These are phyloP conservation scores for Trametes elegans DNA, from an alignment of 768 basidiomycete species.

Conservation along the genomic window DNA sequence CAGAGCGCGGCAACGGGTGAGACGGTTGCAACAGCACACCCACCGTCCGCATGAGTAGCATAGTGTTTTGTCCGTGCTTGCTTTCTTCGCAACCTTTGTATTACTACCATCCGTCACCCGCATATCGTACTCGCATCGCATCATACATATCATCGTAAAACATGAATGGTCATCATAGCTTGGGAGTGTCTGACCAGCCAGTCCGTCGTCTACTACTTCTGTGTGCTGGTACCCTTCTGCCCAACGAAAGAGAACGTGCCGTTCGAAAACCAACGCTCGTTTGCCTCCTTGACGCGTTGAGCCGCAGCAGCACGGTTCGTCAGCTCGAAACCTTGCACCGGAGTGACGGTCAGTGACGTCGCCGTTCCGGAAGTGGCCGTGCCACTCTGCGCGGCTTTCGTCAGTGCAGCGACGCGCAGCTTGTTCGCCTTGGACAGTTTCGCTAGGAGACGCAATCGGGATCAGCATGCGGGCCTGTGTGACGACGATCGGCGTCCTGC, in stretches of 20 bases:
- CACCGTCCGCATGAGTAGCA: conserved; percentile 11
- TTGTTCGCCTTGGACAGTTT: conserved; percentile 96
- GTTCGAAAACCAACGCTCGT: conserved; percentile 93
- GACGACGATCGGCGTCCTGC: background rate
- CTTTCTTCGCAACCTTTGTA: background rate
- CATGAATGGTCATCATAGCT: no score
- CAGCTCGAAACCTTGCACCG: conserved; percentile 95
- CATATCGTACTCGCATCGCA: conserved; percentile 16
- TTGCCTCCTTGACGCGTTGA: conserved; percentile 91
- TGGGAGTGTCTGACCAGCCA: no score
- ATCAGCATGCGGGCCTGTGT: background rate
- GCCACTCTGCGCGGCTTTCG: conserved; percentile 65
- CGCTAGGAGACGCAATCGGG: conserved; percentile 47
- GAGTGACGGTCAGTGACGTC: conserved; percentile 91
- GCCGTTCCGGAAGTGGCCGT: conserved; percentile 73
- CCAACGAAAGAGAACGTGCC: conserved; percentile 82
- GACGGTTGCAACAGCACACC: conserved; percentile 46
- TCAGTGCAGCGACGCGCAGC: conserved; percentile 80
- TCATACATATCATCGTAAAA: background rate
- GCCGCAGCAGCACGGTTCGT: conserved; percentile 87
- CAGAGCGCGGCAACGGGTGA: conserved; percentile 54
- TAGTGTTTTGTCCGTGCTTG: background rate
- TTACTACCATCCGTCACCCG: conserved; percentile 11
- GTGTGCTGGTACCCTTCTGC: conserved; percentile 39
- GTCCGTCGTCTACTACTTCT: conserved; percentile 1